Evolutionary conservation across 805 yeast genomes (phyloP).

Genomic region (Aciculoconidium aculeatum): DNA sequence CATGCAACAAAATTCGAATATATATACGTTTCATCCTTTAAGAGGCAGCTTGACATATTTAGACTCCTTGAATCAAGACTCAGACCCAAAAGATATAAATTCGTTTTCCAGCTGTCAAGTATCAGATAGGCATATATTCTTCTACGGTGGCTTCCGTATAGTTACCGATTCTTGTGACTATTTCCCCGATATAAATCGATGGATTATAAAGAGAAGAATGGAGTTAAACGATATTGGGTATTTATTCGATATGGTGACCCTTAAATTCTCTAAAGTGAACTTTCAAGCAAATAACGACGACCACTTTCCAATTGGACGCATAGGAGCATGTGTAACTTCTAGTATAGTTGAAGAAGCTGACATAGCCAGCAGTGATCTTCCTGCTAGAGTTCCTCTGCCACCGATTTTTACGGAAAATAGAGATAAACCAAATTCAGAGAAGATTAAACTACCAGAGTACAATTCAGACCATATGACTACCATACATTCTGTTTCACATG

Average conservation of each 20-base stretch:
- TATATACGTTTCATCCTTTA: slow-evolving; percentile 24
- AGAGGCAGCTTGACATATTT: slow-evolving; percentile 27
- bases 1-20: slow-evolving; percentile 32
- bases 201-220: slow-evolving; percentile 40
- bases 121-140: slow-evolving; percentile 51
- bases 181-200: slow-evolving; percentile 18
- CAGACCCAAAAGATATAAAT: slow-evolving; percentile 48
- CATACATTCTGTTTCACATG: too few species aligned
- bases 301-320: slow-evolving; percentile 16
- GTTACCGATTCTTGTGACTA: slow-evolving; percentile 18
- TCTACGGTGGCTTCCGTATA: slow-evolving; percentile 65
- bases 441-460: slow-evolving; percentile 1
- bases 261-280: slow-evolving; percentile 42
- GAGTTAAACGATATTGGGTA: slow-evolving; percentile 49
- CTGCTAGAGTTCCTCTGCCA: slow-evolving; percentile 14
- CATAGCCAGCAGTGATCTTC: slow-evolving; percentile 2
- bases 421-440: not conserved
- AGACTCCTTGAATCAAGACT: slow-evolving; percentile 25
- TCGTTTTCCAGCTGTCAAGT: slow-evolving; percentile 45
- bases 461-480: too few species aligned
- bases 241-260: slow-evolving; percentile 49
- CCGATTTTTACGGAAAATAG: slow-evolving; percentile 13
- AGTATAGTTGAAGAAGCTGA: slow-evolving; percentile 14
- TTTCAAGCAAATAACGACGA: slow-evolving; percentile 16
- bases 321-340: slow-evolving; percentile 28